phyloP scores from a whole-genome alignment of 2,329 filamentous ascomycete genomes.

The Pseudopithomyces chartarum region DNA sequence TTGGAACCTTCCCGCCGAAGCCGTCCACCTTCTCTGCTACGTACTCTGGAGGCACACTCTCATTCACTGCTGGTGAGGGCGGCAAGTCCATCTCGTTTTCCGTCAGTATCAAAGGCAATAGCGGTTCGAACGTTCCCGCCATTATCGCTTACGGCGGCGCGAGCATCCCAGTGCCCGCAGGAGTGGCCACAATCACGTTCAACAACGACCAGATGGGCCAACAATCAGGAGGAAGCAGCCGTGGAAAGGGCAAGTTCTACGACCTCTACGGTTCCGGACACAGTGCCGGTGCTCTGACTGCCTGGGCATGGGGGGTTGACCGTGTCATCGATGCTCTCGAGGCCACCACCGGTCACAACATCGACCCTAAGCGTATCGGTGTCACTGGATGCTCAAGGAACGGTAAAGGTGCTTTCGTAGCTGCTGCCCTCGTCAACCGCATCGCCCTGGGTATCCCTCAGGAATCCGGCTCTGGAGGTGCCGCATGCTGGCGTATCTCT shows the following conservation, averaged over 20 bases:
- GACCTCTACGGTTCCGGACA: conserved; percentile 61
- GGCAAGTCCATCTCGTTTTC: conserved; percentile 45
- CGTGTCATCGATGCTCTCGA: conserved; percentile 66
- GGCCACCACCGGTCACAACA: conserved; percentile 50
- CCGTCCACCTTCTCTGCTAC: conserved; percentile 40
- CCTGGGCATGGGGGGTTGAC: conserved; percentile 68
- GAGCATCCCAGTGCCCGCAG: conserved; percentile 60
- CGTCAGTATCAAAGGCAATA: conserved; percentile 44
- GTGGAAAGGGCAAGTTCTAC: conserved; percentile 65
- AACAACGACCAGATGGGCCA: conserved; percentile 63
- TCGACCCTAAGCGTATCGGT: conserved; percentile 52
- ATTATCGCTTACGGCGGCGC: conserved; percentile 62
- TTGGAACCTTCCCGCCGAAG: conserved; percentile 45
- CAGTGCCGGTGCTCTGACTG: conserved; percentile 62
- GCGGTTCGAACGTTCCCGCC: conserved; percentile 58
- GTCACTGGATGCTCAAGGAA: conserved; percentile 69
- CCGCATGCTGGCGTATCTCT: conserved; percentile 63
- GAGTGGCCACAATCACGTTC: conserved; percentile 63
- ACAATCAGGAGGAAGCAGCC: conserved; percentile 52
- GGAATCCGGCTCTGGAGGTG: conserved; percentile 65
- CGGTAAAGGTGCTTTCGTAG: conserved; percentile 68
- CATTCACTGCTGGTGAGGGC: conserved; percentile 40
- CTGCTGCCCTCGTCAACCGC: conserved; percentile 62
- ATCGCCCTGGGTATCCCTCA: conserved; percentile 67
- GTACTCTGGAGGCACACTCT: conserved; percentile 36